These are phyloP conservation scores for Triticum aestivum DNA, from an alignment of 176 grass and related monocot species.

Conservation along the genomic window DNA sequence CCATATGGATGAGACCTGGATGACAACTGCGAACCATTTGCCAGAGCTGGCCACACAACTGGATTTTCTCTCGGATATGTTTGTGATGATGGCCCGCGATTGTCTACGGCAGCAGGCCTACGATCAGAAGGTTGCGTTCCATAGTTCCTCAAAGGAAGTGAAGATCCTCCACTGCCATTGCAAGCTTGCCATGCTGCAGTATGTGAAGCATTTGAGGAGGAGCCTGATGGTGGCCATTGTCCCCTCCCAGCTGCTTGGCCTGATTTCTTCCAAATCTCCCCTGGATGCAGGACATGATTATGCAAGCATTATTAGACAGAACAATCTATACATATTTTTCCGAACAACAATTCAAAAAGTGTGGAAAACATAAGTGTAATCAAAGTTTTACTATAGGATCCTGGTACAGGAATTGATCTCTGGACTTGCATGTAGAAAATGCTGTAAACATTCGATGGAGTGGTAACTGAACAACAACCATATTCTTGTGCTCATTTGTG, in stretches of 20 bases:
- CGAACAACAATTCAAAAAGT: background rate
- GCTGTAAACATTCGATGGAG: background rate
- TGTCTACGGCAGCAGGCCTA: constrained; percentile 42
- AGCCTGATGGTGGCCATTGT: constrained; percentile 20
- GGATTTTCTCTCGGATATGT: constrained; percentile 34
- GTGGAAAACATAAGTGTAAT: background rate
- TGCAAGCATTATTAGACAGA: background rate
- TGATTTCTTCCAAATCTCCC: constrained; percentile 39
- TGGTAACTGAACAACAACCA: background rate
- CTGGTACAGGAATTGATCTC: background rate
- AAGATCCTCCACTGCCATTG: constrained; percentile 47
- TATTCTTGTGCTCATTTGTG: background rate
- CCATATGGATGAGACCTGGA: constrained; percentile 40
- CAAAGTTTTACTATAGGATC: background rate
- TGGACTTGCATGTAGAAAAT: background rate
- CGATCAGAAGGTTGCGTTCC: constrained; percentile 36
- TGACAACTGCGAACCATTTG: constrained; percentile 61
- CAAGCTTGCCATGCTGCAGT: constrained; percentile 37
- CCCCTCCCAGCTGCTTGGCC: constrained; percentile 36
- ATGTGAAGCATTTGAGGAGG: constrained; percentile 30
- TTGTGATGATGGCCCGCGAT: constrained; percentile 32
- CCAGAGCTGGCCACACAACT: constrained; percentile 45
- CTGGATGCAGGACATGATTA: background rate
- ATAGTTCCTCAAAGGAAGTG: constrained; percentile 27
- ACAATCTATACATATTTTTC: background rate